These are phyloP conservation scores for Neofusicoccum umdonicola DNA, from an alignment of 2,329 filamentous ascomycete species.

Conservation along the genomic window DNA sequence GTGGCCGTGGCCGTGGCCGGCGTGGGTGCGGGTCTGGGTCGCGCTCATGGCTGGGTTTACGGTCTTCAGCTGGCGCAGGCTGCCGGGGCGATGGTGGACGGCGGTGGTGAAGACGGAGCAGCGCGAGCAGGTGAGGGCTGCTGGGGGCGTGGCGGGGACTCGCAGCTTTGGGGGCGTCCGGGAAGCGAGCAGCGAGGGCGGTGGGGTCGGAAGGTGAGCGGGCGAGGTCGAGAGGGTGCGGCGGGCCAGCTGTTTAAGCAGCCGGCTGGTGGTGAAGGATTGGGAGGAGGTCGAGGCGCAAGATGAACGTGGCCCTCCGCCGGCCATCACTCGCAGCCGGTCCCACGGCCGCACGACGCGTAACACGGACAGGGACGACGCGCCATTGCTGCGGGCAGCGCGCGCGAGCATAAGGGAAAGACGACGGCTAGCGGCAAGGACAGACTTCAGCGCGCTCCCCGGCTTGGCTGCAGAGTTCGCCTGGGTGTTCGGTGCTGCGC, in stretches of 20 bases:
- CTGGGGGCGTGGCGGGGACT: background rate
- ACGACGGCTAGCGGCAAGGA: background rate
- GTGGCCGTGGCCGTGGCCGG: constrained; percentile 55
- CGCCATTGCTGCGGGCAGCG: constrained; percentile 14
- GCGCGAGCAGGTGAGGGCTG: background rate
- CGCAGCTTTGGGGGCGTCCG: background rate
- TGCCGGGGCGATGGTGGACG: constrained; percentile 36
- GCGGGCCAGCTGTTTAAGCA: background rate
- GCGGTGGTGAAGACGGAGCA: constrained; percentile 41
- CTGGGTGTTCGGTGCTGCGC: background rate
- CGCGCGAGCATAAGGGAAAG: constrained; percentile 17
- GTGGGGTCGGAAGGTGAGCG: background rate
- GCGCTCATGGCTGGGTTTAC: constrained; percentile 21
- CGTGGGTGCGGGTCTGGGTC: constrained; percentile 32
- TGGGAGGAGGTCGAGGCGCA: constrained; percentile 9
- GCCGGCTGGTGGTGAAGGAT: background rate
- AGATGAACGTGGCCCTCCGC: constrained; percentile 15
- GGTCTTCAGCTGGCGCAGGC: constrained; percentile 2
- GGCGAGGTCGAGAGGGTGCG: background rate
- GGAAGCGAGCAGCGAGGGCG: background rate
- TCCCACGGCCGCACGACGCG: constrained; percentile 13
- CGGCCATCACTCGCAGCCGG: constrained; percentile 16
- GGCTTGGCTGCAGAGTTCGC: constrained; percentile 1
- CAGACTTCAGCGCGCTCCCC: background rate
- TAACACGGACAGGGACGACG: constrained; percentile 16